A percentile compares a stretch with the other conserved stretches of the same genome.
Evolutionary conservation across 208 protist genomes (phyloP).

Genomic region (Angomonas ambiguus): DNA sequence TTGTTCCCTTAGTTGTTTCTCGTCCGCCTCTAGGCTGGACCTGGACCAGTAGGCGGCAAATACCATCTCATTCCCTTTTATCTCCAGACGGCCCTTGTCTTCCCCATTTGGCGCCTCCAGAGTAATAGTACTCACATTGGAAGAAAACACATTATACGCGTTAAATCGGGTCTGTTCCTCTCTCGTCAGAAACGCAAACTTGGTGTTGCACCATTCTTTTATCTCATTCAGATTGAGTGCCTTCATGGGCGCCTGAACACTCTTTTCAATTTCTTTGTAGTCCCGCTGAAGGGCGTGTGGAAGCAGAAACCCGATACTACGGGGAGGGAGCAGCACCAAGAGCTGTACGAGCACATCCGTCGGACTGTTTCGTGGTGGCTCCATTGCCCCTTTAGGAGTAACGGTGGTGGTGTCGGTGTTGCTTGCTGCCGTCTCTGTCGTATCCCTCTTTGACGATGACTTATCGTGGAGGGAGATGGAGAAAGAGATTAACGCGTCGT

Average conservation of each 20-base stretch:
- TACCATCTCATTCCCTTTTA: slow-evolving; percentile 49
- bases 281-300: slow-evolving; percentile 48
- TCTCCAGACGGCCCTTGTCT: slow-evolving; percentile 3
- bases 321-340: slow-evolving; percentile 62
- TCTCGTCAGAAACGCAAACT: slow-evolving; percentile 54
- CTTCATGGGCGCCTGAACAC: slow-evolving; percentile 68
- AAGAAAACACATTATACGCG: slow-evolving; percentile 61
- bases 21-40: slow-evolving; percentile 20
- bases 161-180: slow-evolving; percentile 72
- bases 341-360: slow-evolving; percentile 82
- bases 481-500: slow-evolving; percentile 57
- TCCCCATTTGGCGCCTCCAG: not conserved
- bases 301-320: slow-evolving; percentile 45
- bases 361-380: slow-evolving; percentile 19
- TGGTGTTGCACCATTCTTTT: slow-evolving; percentile 60
- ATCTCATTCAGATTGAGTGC: slow-evolving; percentile 63
- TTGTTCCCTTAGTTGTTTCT: slow-evolving; percentile 19
- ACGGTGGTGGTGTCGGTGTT: not conserved
- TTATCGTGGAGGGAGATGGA: slow-evolving; percentile 25
- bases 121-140: slow-evolving; percentile 14
- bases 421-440: not conserved
- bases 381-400: slow-evolving; percentile 9
- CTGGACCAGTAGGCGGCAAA: slow-evolving; percentile 72
- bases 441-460: slow-evolving; percentile 6
- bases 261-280: slow-evolving; percentile 57